Evolutionary conservation across 1,139 yeast genomes (phyloP), one percentile per base, ranked within the genome.

Genomic region (Yamadazyma oceani): DNA sequence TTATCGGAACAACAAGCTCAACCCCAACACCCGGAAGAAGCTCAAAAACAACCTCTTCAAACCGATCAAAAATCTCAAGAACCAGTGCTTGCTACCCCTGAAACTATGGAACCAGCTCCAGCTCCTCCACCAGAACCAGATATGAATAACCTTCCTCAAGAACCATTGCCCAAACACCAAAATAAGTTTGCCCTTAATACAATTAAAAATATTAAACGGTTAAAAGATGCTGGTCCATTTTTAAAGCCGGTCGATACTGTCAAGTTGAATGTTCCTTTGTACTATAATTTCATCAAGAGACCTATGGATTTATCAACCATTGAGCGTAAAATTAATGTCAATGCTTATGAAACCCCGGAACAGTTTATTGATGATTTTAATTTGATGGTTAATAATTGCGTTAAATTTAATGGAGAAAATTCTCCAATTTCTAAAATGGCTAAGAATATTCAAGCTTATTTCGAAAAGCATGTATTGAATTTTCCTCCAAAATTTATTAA

Each of bases 221-320:
- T 90, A 53, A 87, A 90, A 62, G 98, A 94, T 63, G 96, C 97
- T 2, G 80, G 74, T 17, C 98, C 98, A 3, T 92, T 92, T 58
- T 55, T 87, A 35, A 80, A 72, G 39, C 98, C 98, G 0, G 99
- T 92, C 28, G 97, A 92, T 57, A 85, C 78, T 3, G 82, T 86
- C 38, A 88, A 87, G 57, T 75, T 89, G 47, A 89, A 90, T 54
- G 85, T 94, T 42, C 99, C 98, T 3, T 80, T 86, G 42, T 92
- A 92, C 60, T 87, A 83, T 59, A 88, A 88, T 54, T 81, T 80
- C 53, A 81, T 94, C 51, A 75, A 78, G 45, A 72, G 85, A 49
- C 99, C 99, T 28, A 92, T 94, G 97, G 97, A 90, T 60, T 69
- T 92, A 35, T 77, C 90, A 5, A 89, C 97, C 2, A 86, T 92